A percentile compares a stretch with the other conserved stretches of the same genome.
phyloP scores from a whole-genome alignment of 1,139 yeast species.

The Taphrina deformans region DNA sequence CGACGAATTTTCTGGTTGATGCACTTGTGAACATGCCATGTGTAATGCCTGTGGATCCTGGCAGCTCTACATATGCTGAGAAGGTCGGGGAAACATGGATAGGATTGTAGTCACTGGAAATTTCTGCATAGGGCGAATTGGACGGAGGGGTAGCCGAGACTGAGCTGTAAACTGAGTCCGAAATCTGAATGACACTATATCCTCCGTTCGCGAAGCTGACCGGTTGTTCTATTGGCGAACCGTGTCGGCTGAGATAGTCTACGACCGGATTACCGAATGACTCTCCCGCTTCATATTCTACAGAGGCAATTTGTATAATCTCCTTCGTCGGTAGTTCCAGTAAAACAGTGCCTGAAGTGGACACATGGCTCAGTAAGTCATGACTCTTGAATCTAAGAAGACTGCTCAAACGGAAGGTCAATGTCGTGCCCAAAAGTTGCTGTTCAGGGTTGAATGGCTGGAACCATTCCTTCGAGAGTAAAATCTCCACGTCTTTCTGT shows the following conservation, averaged over 20 bases:
- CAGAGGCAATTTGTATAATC: constrained; percentile 80
- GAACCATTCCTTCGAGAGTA: constrained; percentile 97
- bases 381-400: constrained; percentile 77
- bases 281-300: constrained; percentile 85
- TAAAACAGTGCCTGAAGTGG: constrained; percentile 79
- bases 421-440: constrained; percentile 73
- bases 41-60: constrained; percentile 79
- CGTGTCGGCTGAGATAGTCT: constrained; percentile 88
- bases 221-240: constrained; percentile 92
- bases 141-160: constrained; percentile 68
- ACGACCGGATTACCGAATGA: constrained; percentile 97
- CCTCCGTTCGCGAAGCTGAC: constrained; percentile 76
- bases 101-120: constrained; percentile 97
- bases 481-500: constrained; percentile 87
- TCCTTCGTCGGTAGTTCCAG: constrained; percentile 93
- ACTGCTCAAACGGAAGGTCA: constrained; percentile 88
- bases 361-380: constrained; percentile 72
- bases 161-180: constrained; percentile 58
- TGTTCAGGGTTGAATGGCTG: constrained; percentile 67
- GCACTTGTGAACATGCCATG: constrained; percentile 99
- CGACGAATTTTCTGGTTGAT: constrained; percentile 89
- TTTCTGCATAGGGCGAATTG: constrained; percentile 94
- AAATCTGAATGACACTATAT: constrained; percentile 51
- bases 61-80: constrained; percentile 87
- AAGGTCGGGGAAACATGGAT: constrained; percentile 95